Conservation (phyloP, 2,329 filamentous ascomycete species). For the Paraconiothyrium brasiliense region DNA sequence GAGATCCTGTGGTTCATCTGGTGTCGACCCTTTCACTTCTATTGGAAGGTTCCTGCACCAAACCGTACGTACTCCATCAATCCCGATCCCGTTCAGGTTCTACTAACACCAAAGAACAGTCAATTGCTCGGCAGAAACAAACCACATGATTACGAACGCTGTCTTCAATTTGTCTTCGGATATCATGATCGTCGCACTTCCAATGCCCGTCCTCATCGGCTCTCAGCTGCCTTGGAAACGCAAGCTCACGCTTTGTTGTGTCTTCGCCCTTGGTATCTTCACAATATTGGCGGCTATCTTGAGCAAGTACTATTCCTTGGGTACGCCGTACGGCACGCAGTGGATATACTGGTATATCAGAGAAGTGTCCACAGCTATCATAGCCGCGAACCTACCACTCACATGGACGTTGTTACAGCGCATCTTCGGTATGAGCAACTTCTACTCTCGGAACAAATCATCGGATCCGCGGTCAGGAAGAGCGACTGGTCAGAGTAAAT, state of each 20-base stretch:
- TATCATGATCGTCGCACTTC: slow-evolving; percentile 49
- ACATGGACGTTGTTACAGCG: slow-evolving; percentile 59
- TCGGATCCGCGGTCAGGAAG: slow-evolving; percentile 10
- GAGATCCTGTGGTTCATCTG: slow-evolving; percentile 60
- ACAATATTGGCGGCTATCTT: slow-evolving; percentile 56
- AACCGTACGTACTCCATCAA: slow-evolving; percentile 8
- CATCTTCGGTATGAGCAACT: slow-evolving; percentile 46
- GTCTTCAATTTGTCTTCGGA: slow-evolving; percentile 53
- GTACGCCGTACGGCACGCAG: slow-evolving; percentile 59
- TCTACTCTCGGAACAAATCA: slow-evolving; percentile 19
- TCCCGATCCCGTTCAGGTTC: neutral
- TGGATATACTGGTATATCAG: slow-evolving; percentile 66
- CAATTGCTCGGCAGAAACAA: slow-evolving; percentile 46
- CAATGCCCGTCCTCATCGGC: slow-evolving; percentile 51
- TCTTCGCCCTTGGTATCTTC: slow-evolving; percentile 62
- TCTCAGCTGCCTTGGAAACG: slow-evolving; percentile 49
- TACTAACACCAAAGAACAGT: slow-evolving; percentile 15
- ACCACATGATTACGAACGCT: slow-evolving; percentile 38
- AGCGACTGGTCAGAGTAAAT: neutral
- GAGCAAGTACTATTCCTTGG: slow-evolving; percentile 63
- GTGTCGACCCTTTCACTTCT: slow-evolving; percentile 60
- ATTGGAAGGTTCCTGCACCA: slow-evolving; percentile 57
- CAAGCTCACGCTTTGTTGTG: slow-evolving; percentile 61
- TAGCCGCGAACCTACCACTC: slow-evolving; percentile 59
- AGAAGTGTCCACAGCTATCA: slow-evolving; percentile 63